Conservation (phyloP, 352 stramenopile species). For the Phytophthora idaei region DNA sequence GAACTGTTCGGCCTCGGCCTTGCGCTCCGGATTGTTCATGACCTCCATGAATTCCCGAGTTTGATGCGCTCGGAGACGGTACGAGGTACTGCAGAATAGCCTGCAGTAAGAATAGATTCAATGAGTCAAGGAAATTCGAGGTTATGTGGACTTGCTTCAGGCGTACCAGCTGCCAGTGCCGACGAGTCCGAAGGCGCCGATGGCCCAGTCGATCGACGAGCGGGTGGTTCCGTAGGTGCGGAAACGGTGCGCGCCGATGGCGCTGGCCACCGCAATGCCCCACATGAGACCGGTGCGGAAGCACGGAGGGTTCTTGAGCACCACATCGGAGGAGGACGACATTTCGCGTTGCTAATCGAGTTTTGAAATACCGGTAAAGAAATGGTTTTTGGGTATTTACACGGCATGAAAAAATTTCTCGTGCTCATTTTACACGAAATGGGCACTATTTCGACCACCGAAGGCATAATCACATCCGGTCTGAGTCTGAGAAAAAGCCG, state of each 20-base stretch:
- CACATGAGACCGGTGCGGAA: constrained; percentile 80
- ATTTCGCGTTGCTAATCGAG: not conserved
- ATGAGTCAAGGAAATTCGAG: not conserved
- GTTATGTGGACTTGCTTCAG: not conserved
- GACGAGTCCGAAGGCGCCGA: constrained; percentile 68
- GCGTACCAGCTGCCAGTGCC: constrained; percentile 57
- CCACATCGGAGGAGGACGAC: constrained; percentile 26
- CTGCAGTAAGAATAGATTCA: constrained; percentile 24
- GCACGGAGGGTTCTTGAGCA: constrained; percentile 81
- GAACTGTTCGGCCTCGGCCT: constrained; percentile 79
- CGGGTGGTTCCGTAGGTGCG: constrained; percentile 63
- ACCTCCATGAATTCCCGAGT: constrained; percentile 84
- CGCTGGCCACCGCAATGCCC: constrained; percentile 64
- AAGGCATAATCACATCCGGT: no score
- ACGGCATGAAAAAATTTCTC: no score
- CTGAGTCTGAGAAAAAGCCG: no score
- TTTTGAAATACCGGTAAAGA: no score
- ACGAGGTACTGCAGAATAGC: constrained; percentile 64
- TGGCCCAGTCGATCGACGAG: constrained; percentile 66
- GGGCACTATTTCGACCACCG: no score
- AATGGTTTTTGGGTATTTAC: no score
- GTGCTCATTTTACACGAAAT: no score
- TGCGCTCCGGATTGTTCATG: constrained; percentile 82
- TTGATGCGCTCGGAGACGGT: constrained; percentile 56
- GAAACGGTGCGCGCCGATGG: constrained; percentile 75